Conservation (phyloP, 2,329 filamentous ascomycete species). For the Dothideomycetes sp. region DNA sequence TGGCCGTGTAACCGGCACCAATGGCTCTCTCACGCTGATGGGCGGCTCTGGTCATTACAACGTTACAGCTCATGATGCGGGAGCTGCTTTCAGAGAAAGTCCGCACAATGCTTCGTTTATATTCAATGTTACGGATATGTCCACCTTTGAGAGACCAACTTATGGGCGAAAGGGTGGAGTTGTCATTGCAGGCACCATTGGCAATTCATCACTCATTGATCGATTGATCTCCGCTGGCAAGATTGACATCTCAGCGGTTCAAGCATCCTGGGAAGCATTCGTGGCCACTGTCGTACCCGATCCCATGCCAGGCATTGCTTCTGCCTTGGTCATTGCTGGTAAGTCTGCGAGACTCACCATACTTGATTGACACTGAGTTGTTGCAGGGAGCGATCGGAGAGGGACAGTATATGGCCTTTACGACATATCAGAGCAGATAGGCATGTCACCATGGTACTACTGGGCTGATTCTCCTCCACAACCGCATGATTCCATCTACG, state of each 20-base stretch:
- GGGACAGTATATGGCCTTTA: constrained; percentile 62
- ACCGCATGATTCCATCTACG: constrained; percentile 43
- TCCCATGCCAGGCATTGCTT: constrained; percentile 44
- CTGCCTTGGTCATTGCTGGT: constrained; percentile 55
- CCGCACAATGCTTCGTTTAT: constrained; percentile 30
- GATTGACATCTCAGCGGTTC: constrained; percentile 45
- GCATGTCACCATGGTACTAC: constrained; percentile 60
- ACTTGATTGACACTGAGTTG: not conserved
- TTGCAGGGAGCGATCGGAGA: constrained; percentile 47
- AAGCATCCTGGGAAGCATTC: constrained; percentile 61
- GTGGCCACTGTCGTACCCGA: constrained; percentile 46
- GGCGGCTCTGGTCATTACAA: constrained; percentile 21
- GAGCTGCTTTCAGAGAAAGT: constrained; percentile 24
- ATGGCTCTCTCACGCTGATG: constrained; percentile 44
- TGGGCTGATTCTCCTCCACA: constrained; percentile 52
- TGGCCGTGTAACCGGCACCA: constrained; percentile 56
- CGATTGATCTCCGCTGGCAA: constrained; percentile 43
- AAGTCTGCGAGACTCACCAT: constrained; percentile 7
- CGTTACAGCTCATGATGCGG: constrained; percentile 4
- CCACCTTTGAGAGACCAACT: constrained; percentile 22
- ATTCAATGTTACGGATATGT: constrained; percentile 30
- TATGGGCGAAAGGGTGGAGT: constrained; percentile 24
- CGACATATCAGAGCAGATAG: constrained; percentile 62
- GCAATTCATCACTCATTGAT: constrained; percentile 52
- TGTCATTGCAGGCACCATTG: constrained; percentile 60